phyloP scores from a whole-genome alignment of 257 asterid genomes.

The Solanum sejunctum region DNA sequence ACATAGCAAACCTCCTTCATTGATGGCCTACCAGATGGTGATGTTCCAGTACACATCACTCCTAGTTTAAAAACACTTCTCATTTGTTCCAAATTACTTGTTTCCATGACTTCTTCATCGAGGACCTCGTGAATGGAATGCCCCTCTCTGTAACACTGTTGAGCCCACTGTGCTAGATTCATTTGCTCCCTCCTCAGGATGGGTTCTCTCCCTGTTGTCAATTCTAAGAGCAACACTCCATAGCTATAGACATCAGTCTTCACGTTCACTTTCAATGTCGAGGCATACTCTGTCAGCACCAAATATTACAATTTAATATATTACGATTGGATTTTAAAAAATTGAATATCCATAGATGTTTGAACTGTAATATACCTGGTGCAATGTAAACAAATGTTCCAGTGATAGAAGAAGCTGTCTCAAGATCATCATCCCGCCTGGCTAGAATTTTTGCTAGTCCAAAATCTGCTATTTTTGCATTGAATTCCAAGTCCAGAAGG shows the following conservation, averaged over 20 bases:
- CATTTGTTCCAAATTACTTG: constrained; percentile 38
- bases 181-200: constrained; percentile 38
- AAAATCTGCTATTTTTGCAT: constrained; percentile 50
- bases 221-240: constrained; percentile 30
- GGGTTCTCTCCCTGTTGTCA: constrained; percentile 41
- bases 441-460: constrained; percentile 44
- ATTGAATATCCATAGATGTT: neutral
- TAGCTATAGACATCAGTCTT: constrained; percentile 29
- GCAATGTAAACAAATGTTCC: constrained; percentile 65
- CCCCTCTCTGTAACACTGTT: constrained; percentile 46
- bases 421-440: constrained; percentile 21
- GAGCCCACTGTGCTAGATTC: constrained; percentile 79
- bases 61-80: constrained; percentile 45
- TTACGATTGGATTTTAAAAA: neutral
- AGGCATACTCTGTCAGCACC: constrained; percentile 56
- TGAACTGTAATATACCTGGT: constrained; percentile 24
- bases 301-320: neutral
- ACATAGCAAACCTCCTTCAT: constrained; percentile 63
- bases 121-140: constrained; percentile 19
- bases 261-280: constrained; percentile 22
- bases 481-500: constrained; percentile 39
- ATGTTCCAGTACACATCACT: constrained; percentile 50
- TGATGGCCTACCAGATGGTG: constrained; percentile 57
- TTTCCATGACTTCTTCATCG: constrained; percentile 36
- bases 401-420: constrained; percentile 38